Percentiles rank a stretch among this genome's conserved stretches.
Conservation (phyloP, 306 rosid species). For the Lotus japonicus region DNA sequence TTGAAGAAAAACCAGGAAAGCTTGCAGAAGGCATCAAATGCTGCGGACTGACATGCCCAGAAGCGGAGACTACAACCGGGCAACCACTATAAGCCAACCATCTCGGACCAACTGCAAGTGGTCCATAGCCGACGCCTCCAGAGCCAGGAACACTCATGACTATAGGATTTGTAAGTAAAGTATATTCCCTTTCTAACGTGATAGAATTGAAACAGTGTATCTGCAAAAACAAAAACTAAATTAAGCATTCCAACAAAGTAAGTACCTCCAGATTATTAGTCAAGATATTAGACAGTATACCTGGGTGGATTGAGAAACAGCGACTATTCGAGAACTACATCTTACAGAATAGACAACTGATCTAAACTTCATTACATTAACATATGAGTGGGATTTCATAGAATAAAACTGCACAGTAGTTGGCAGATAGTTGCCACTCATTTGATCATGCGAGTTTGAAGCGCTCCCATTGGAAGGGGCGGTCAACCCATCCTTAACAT, state of each 20-base stretch:
- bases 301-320: conserved; percentile 79
- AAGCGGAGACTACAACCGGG: conserved; percentile 42
- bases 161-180: conserved; percentile 75
- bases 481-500: conserved; percentile 42
- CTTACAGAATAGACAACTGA: conserved; percentile 76
- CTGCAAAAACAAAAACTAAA: conserved; percentile 44
- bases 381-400: conserved; percentile 71
- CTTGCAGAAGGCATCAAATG: conserved; percentile 68
- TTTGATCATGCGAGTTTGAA: conserved; percentile 51
- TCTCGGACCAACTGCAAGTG: conserved; percentile 92
- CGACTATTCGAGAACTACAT: conserved; percentile 87
- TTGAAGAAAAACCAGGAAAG: conserved; percentile 64
- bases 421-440: conserved; percentile 58
- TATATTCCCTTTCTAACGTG: conserved; percentile 72
- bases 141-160: conserved; percentile 51
- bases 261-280: neutral
- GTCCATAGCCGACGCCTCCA: conserved; percentile 82
- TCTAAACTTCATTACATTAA: conserved; percentile 80
- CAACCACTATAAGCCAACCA: conserved; percentile 97
- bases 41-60: conserved; percentile 70
- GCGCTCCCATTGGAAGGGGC: conserved; percentile 37
- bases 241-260: conserved; percentile 15
- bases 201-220: conserved; percentile 82
- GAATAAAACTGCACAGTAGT: conserved; percentile 79
- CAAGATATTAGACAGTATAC: conserved; percentile 31